These are phyloP conservation scores for Dioszegia crocea DNA, from an alignment of 768 basidiomycete species.

Conservation along the genomic window DNA sequence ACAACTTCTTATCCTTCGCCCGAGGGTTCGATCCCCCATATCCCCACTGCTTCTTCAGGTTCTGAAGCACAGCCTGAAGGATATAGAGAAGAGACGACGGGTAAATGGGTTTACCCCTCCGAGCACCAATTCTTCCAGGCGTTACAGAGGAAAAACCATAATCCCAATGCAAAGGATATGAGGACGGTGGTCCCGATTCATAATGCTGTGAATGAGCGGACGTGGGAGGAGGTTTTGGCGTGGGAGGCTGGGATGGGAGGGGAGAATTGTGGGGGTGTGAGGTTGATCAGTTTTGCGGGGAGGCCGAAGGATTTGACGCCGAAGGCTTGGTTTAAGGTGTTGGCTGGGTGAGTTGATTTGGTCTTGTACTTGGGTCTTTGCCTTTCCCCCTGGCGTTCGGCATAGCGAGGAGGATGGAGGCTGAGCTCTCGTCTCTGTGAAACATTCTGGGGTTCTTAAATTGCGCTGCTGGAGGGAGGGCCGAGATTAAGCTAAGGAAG, in stretches of 20 bases:
- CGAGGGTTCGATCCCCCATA: conserved; percentile 12
- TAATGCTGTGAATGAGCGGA: conserved; percentile 95
- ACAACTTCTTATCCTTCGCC: conserved; percentile 18
- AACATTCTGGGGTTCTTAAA: not conserved
- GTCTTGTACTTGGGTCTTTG: not conserved
- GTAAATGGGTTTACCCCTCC: conserved; percentile 96
- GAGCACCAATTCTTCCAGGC: conserved; percentile 98
- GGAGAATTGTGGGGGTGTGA: conserved; percentile 58
- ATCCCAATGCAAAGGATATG: conserved; percentile 82
- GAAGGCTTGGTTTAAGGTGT: conserved; percentile 72
- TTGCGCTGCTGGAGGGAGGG: not conserved
- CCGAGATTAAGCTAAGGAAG: too few relatives aligned
- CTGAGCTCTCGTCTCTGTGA: not conserved
- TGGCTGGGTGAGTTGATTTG: conserved; percentile 67
- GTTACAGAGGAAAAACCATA: conserved; percentile 89
- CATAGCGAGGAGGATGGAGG: not conserved
- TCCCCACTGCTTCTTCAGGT: conserved; percentile 9
- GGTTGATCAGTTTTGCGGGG: conserved; percentile 66
- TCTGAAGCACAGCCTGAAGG: conserved; percentile 7
- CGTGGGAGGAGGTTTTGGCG: conserved; percentile 73
- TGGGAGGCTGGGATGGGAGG: conserved; percentile 82
- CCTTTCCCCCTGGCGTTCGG: too few relatives aligned
- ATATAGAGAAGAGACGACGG: conserved; percentile 29
- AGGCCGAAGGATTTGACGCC: conserved; percentile 73
- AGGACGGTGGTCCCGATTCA: conserved; percentile 93